Conservation (phyloP, 129 eudicot species). For the Flaveria trinervia region DNA sequence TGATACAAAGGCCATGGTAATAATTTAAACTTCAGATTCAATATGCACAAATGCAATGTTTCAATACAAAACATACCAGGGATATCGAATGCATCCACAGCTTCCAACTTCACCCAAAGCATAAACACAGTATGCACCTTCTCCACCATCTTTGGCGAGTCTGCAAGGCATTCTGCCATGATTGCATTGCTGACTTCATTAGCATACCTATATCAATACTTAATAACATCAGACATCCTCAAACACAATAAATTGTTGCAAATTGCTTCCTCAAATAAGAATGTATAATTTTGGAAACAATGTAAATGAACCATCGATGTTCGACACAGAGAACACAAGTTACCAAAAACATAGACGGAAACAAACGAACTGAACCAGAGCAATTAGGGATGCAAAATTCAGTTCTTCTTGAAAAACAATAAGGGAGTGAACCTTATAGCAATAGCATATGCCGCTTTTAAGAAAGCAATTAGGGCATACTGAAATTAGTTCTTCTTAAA, state of each 20-base stretch:
- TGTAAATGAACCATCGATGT: too few species aligned
- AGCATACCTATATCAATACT: too few species aligned
- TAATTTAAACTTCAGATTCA: not conserved
- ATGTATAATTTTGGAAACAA: too few species aligned
- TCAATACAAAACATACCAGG: conserved; percentile 53
- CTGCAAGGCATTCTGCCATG: conserved; percentile 86
- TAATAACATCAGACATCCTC: too few species aligned
- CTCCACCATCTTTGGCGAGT: conserved; percentile 96
- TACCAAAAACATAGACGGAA: not conserved
- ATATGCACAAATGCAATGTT: not conserved
- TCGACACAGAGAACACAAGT: not conserved
- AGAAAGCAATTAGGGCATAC: conserved; percentile 73
- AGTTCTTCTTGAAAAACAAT: too few species aligned
- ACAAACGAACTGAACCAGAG: not conserved
- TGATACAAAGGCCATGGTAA: not conserved
- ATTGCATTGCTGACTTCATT: conserved; percentile 34
- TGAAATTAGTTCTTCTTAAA: conserved; percentile 54
- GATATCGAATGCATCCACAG: conserved; percentile 58
- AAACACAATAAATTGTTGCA: not conserved
- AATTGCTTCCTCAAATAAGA: not conserved
- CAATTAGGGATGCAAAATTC: too few species aligned
- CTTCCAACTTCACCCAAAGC: conserved; percentile 99
- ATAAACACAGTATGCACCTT: conserved; percentile 83
- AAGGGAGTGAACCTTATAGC: conserved; percentile 56
- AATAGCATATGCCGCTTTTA: conserved; percentile 70